A percentile compares a stretch with the other conserved stretches of the same genome.
Evolutionary conservation across 2,329 filamentous ascomycete species (phyloP).

Genomic region (Aspergillus latus): DNA sequence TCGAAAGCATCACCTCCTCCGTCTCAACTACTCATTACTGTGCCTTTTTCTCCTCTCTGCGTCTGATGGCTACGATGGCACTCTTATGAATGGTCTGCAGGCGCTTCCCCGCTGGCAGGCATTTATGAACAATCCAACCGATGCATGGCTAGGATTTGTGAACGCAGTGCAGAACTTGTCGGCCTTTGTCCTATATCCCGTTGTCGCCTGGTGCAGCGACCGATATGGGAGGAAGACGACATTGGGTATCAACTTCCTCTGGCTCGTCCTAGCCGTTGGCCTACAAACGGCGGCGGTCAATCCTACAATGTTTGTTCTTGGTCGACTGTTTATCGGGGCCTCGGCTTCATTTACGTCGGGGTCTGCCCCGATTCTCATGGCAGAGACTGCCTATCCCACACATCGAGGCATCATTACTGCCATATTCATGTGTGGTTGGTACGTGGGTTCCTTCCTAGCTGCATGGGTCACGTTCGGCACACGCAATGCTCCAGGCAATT

Average conservation of each 20-base stretch:
- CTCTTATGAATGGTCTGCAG: constrained; percentile 10
- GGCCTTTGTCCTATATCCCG: neutral
- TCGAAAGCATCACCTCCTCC: neutral
- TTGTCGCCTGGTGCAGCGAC: constrained; percentile 1
- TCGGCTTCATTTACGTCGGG: neutral
- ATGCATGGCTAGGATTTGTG: constrained; percentile 4
- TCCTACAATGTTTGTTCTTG: neutral
- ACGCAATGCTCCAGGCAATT: neutral
- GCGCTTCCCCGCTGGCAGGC: neutral
- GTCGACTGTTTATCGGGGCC: neutral
- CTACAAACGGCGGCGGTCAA: neutral
- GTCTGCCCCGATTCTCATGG: neutral
- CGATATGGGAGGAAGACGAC: neutral
- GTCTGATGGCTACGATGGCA: constrained; percentile 4
- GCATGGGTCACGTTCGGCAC: neutral
- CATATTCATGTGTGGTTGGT: neutral
- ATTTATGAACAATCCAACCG: constrained; percentile 3
- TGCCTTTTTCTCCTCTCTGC: neutral
- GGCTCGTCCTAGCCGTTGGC: neutral
- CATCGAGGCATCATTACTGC: neutral
- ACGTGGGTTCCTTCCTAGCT: neutral
- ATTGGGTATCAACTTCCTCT: neutral
- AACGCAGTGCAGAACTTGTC: neutral
- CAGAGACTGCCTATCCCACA: neutral
- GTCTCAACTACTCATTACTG: neutral